Percentiles rank a stretch among this genome's conserved stretches.
Evolutionary conservation across 2,329 filamentous ascomycete genomes (phyloP).

Genomic region (Pseudogymnoascus sp.): DNA sequence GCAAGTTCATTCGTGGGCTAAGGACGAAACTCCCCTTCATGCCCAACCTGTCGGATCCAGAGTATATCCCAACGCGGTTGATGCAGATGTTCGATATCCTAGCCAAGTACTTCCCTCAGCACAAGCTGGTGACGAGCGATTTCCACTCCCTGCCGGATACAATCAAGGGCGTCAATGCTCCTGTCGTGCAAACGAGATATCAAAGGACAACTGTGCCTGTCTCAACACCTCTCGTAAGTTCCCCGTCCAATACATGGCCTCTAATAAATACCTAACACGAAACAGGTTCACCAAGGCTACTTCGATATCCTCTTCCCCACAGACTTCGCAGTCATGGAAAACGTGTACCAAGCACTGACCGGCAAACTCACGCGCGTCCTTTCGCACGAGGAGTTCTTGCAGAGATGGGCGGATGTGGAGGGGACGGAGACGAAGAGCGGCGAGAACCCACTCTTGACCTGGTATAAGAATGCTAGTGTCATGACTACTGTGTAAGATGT

Average conservation of each 20-base stretch:
- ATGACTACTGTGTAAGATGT: slow-evolving; percentile 66
- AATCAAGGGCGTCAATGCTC: slow-evolving; percentile 76
- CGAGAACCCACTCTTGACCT: slow-evolving; percentile 84
- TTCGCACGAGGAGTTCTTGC: slow-evolving; percentile 85
- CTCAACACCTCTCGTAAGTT: slow-evolving; percentile 73
- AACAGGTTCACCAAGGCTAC: slow-evolving; percentile 89
- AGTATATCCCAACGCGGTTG: slow-evolving; percentile 88
- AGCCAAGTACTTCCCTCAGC: slow-evolving; percentile 78
- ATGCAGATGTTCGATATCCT: slow-evolving; percentile 97
- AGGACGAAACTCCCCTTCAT: slow-evolving; percentile 59
- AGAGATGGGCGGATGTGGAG: slow-evolving; percentile 79
- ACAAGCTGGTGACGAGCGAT: slow-evolving; percentile 81
- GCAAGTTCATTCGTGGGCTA: slow-evolving; percentile 49
- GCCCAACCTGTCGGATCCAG: slow-evolving; percentile 69
- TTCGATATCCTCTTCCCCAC: slow-evolving; percentile 99
- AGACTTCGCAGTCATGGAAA: slow-evolving; percentile 83
- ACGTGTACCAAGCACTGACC: slow-evolving; percentile 86
- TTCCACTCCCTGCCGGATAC: slow-evolving; percentile 82
- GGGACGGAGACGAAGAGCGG: slow-evolving; percentile 83
- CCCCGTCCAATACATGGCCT: neutral
- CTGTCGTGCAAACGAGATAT: slow-evolving; percentile 93
- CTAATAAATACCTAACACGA: neutral
- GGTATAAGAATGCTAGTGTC: slow-evolving; percentile 94
- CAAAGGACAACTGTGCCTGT: slow-evolving; percentile 82
- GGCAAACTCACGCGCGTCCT: slow-evolving; percentile 81